A percentile compares a stretch with the other conserved stretches of the same genome.
Evolutionary conservation across 78 protist species (phyloP).

Genomic region (Anaeramoeba flamelloides): DNA sequence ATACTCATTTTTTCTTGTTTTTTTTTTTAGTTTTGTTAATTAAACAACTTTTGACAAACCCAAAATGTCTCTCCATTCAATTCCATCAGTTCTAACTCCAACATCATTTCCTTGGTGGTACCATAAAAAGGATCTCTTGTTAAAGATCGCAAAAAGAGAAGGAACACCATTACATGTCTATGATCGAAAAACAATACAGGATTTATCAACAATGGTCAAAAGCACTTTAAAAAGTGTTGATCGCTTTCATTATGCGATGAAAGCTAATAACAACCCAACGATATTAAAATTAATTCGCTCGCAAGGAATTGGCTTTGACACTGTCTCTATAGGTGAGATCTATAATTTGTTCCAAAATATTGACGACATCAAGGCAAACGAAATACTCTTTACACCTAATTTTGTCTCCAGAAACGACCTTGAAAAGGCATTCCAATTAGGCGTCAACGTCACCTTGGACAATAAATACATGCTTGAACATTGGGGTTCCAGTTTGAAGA

Average conservation of each 20-base stretch:
- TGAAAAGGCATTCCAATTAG: background rate
- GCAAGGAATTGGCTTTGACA: constrained; percentile 1
- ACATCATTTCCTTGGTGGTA: no score
- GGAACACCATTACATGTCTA: no score
- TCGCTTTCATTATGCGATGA: constrained; percentile 5
- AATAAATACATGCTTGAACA: background rate
- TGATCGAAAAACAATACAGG: no score
- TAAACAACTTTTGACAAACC: no score
- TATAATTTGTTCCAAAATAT: background rate
- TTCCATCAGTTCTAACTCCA: no score
- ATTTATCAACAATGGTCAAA: background rate
- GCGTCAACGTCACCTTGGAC: constrained; percentile 11
- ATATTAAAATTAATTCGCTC: background rate
- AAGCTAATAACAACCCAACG: background rate
- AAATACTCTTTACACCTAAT: constrained; percentile 9
- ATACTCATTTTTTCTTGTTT: no score
- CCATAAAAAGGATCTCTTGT: no score
- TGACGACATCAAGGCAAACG: background rate
- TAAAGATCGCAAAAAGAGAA: no score
- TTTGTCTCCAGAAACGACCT: constrained; percentile 1
- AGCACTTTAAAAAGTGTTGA: background rate
- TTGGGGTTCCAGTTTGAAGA: background rate
- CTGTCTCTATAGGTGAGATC: constrained; percentile 3
- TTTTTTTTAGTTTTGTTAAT: no score
- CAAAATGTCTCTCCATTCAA: no score